Evolutionary conservation across 2,329 filamentous ascomycete species (phyloP), one percentile per base, ranked within the genome.

Genomic region (Trichoderma breve): DNA sequence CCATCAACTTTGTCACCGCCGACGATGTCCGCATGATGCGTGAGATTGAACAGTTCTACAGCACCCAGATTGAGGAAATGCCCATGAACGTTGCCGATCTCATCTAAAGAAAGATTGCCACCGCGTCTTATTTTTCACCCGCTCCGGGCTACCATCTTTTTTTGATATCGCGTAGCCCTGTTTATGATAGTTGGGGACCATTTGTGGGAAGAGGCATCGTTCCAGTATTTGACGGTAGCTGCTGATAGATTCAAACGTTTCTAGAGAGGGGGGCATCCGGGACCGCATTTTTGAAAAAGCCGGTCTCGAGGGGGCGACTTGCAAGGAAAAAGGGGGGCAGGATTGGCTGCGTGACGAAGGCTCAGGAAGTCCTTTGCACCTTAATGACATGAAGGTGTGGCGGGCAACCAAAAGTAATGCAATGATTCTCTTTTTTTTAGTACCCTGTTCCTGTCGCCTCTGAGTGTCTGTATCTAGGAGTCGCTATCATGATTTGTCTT

Each of bases 61-160:
- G 94, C 90, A 99, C 96, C 84, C 96, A 99, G 88, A 98, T 99
- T 78, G 96, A 99, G 87, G 96, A 99, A 90, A 99, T 99, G 96
- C 96, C 96, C 82, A 98, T 99, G 96, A 92, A 92, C 85, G 90
- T 92, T 79, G 90, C 90, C 78, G 90, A 92, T 79, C 89, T 92
- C 78, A 92, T 92, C 84, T 92, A 91, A 75, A 55, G 30, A 91
- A 75, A 62, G 11, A 77, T 74, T 36, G 51, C 32, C 74, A 73
- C 75, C 75, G 72, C 75, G 73, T 58, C 39, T 43, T 74, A 74
- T 73, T 75, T 71, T 75, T 75, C 39, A 69, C 57, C 73, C 76
- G 74, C 74, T 73, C 75, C 71, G 73, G 74, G 74, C 73, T 75
- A 73, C 73, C 75, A 58, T 71, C 71, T 14, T 61, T 63, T 72